Percentiles rank a stretch among this genome's conserved stretches.
Conservation (phyloP, 2,329 filamentous ascomycete species). For the Parafenestella ontariensis region DNA sequence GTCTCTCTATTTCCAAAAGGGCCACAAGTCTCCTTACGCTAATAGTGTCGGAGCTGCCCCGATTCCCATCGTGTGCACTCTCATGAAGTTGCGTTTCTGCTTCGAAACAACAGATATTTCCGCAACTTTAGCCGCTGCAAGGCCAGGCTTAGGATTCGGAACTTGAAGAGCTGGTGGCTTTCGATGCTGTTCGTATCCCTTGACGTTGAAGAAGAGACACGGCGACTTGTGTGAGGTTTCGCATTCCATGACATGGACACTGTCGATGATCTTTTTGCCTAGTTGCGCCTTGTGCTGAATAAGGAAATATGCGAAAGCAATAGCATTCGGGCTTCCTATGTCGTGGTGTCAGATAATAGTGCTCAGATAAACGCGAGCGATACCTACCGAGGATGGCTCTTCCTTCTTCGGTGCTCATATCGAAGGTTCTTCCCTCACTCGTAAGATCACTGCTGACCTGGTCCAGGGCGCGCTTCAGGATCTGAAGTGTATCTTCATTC, state of each 20-base stretch:
- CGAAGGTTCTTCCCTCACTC: neutral
- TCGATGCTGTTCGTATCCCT: neutral
- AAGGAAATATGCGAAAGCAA: conserved; percentile 1
- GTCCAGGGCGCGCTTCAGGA: neutral
- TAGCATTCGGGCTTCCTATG: conserved; percentile 1
- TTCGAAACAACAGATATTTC: neutral
- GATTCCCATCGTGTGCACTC: neutral
- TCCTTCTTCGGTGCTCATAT: conserved; percentile 1
- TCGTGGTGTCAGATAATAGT: neutral
- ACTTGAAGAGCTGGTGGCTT: neutral
- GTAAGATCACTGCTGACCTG: neutral
- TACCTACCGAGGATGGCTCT: neutral
- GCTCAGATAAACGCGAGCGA: neutral
- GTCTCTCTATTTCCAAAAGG: neutral
- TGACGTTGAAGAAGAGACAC: neutral
- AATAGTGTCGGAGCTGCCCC: neutral
- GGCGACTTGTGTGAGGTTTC: neutral
- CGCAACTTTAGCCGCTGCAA: neutral
- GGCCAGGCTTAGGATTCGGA: neutral
- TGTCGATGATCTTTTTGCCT: neutral
- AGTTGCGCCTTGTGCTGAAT: conserved; percentile 1
- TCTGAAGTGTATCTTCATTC: neutral
- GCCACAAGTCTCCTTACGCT: neutral
- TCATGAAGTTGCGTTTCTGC: neutral
- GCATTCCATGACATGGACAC: neutral